phyloP scores from a whole-genome alignment of 108 stramenopile genomes.

The Nitzschia inconspicua region DNA sequence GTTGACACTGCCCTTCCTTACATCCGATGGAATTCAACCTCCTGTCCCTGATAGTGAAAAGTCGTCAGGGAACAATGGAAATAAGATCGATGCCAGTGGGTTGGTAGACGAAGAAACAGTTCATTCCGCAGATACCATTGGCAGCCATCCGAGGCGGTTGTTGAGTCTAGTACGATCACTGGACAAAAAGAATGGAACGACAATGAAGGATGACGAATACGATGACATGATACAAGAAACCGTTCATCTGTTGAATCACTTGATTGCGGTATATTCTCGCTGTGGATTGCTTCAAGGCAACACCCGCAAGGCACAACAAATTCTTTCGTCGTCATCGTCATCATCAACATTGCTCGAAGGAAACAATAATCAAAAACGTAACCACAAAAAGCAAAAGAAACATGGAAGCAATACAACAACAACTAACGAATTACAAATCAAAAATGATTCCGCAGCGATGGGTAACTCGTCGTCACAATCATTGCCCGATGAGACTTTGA shows the following conservation, averaged over 20 bases:
- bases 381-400: not conserved
- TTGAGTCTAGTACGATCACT: constrained; percentile 17
- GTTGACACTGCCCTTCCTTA: too few species aligned
- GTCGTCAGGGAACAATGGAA: too few species aligned
- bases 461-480: not conserved
- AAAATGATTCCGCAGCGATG: not conserved
- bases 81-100: too few species aligned
- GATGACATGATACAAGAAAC: constrained; percentile 12
- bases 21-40: too few species aligned
- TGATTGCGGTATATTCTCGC: constrained; percentile 33
- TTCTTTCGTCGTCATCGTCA: constrained; percentile 6
- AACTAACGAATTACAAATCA: not conserved
- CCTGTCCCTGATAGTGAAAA: too few species aligned
- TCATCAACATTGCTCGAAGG: not conserved
- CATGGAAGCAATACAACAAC: not conserved
- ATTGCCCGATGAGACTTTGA: constrained; percentile 10
- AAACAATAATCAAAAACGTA: not conserved
- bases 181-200: constrained; percentile 14
- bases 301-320: constrained; percentile 18
- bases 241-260: constrained; percentile 21
- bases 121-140: too few species aligned
- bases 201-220: constrained; percentile 1
- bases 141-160: constrained; percentile 5
- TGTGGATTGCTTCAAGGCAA: constrained; percentile 28
- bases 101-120: too few species aligned